Evolutionary conservation across 345 rosid genomes (phyloP).

Genomic region (Crucihimalaya himalaica): DNA sequence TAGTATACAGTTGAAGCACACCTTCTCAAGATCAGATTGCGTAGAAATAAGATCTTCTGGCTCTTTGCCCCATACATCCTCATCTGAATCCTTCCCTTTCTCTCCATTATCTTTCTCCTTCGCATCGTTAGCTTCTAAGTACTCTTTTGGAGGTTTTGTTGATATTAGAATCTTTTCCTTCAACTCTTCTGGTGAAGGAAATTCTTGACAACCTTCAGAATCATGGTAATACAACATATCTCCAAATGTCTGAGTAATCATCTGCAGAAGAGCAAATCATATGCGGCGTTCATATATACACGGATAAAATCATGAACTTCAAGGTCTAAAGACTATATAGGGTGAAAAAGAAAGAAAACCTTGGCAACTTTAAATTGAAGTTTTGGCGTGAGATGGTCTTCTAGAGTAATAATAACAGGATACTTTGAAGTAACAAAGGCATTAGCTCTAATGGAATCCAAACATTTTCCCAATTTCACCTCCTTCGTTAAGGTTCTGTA

Average conservation of each 20-base stretch:
- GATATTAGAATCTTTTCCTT: constrained; percentile 57
- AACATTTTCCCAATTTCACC: constrained; percentile 66
- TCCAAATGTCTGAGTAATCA: constrained; percentile 58
- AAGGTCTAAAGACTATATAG: background rate
- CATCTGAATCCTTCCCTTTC: constrained; percentile 54
- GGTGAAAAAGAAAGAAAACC: background rate
- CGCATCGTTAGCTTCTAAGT: constrained; percentile 41
- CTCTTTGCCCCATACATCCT: constrained; percentile 55
- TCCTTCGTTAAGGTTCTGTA: constrained; percentile 81
- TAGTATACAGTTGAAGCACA: constrained; percentile 13
- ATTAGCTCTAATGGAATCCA: constrained; percentile 64
- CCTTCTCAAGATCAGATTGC: constrained; percentile 50
- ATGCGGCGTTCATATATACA: background rate
- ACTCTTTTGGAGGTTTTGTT: constrained; percentile 69
- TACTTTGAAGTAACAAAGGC: constrained; percentile 67
- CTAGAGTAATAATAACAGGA: constrained; percentile 76
- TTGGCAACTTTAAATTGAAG: constrained; percentile 76
- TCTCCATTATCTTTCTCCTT: constrained; percentile 42
- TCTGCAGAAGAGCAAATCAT: constrained; percentile 38
- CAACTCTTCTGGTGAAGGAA: constrained; percentile 64
- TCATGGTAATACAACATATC: constrained; percentile 54
- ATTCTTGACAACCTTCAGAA: constrained; percentile 45
- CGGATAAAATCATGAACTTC: background rate
- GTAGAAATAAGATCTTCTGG: constrained; percentile 42
- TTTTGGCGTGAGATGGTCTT: constrained; percentile 75